Percentiles rank a stretch among this genome's conserved stretches.
Conservation (phyloP, 2,329 filamentous ascomycete species). For the Davidsoniella neocaledoniae region DNA sequence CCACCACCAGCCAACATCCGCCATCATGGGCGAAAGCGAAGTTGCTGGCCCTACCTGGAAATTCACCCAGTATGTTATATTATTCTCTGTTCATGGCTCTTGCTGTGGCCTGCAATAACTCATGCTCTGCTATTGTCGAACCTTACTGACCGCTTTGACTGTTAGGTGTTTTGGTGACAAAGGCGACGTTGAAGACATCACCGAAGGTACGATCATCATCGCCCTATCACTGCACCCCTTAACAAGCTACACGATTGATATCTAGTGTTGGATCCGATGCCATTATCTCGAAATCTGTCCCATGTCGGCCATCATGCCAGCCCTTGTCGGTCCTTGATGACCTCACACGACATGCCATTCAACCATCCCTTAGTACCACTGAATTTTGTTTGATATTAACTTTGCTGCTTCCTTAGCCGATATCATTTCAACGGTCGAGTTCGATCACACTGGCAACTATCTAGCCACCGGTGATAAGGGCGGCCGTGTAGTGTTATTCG, state of each 20-base stretch:
- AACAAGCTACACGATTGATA: background rate
- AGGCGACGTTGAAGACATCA: conserved; percentile 97
- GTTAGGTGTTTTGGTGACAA: conserved; percentile 96
- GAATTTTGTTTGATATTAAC: too few species aligned
- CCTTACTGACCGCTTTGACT: conserved; percentile 12
- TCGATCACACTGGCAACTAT: conserved; percentile 81
- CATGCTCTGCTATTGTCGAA: background rate
- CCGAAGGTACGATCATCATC: conserved; percentile 51
- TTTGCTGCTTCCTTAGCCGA: conserved; percentile 39
- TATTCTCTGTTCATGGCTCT: background rate
- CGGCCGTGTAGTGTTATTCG: conserved; percentile 69
- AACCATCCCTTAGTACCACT: too few species aligned
- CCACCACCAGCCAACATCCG: conserved; percentile 34
- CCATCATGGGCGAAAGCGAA: conserved; percentile 91
- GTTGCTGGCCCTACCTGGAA: conserved; percentile 95
- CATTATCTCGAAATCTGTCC: background rate
- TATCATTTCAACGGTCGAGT: conserved; percentile 83
- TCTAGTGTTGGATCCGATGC: background rate
- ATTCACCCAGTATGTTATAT: conserved; percentile 79
- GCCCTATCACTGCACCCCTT: conserved; percentile 2
- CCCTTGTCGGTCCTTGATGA: background rate
- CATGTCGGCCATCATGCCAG: background rate
- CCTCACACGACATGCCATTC: too few species aligned
- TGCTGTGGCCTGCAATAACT: too few species aligned
- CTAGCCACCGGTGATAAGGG: conserved; percentile 82